Evolutionary conservation across 2,329 filamentous ascomycete species (phyloP).

Genomic region (Hypoxylon sp.): DNA sequence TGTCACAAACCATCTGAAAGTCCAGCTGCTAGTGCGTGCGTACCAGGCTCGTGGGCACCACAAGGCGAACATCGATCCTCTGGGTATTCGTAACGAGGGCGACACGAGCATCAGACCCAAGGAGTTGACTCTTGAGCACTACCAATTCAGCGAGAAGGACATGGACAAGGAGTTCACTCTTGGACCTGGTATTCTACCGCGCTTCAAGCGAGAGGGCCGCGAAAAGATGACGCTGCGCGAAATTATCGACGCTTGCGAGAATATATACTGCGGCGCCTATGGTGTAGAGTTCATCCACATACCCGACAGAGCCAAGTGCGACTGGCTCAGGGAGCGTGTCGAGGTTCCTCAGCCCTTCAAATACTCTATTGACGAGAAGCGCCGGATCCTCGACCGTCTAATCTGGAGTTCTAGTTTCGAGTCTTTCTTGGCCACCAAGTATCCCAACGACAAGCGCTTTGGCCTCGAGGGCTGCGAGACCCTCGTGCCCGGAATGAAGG

Average conservation of each 20-base stretch:
- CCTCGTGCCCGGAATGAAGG: conserved; percentile 98
- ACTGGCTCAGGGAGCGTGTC: conserved; percentile 95
- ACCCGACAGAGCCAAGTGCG: conserved; percentile 94
- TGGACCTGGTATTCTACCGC: conserved; percentile 92
- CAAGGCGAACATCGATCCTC: conserved; percentile 96
- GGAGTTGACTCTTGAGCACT: conserved; percentile 91
- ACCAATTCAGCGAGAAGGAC: conserved; percentile 94
- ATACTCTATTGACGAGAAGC: conserved; percentile 98
- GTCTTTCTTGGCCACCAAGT: conserved; percentile 93
- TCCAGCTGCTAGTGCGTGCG: conserved; percentile 93
- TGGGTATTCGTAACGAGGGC: conserved; percentile 89
- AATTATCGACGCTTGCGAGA: conserved; percentile 91
- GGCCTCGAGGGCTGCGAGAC: conserved; percentile 97
- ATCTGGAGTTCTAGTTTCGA: conserved; percentile 99
- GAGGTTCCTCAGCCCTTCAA: conserved; percentile 96
- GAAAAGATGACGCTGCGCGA: conserved; percentile 97
- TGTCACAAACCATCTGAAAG: conserved; percentile 95
- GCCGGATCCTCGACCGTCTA: conserved; percentile 92
- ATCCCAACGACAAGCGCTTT: conserved; percentile 99
- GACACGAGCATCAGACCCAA: conserved; percentile 89
- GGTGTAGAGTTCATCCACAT: conserved; percentile 99
- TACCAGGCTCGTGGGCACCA: conserved; percentile 98
- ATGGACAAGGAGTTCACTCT: conserved; percentile 90
- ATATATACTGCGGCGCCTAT: conserved; percentile 96
- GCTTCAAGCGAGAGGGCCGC: conserved; percentile 86